A percentile compares a stretch with the other conserved stretches of the same genome.
Evolutionary conservation across 805 yeast genomes (phyloP).

Genomic region (Saccharomycopsis babjevae): DNA sequence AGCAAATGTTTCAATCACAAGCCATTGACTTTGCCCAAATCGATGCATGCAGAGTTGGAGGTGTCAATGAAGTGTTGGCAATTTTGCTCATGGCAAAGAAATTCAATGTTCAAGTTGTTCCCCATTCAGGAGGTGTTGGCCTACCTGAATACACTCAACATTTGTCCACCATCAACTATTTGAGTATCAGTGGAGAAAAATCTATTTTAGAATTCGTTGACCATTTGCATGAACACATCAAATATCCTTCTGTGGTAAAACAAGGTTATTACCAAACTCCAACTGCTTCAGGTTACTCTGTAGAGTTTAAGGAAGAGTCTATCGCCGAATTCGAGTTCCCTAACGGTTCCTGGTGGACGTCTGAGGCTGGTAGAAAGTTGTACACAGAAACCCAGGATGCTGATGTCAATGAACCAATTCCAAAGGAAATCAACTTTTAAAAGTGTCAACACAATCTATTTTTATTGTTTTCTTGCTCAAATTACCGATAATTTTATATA

Average conservation of each 20-base stretch:
- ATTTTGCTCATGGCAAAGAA: slow-evolving; percentile 27
- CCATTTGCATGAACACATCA: slow-evolving; percentile 26
- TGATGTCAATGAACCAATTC: slow-evolving; percentile 13
- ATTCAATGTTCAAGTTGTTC: slow-evolving; percentile 26
- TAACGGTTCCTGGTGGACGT: slow-evolving; percentile 25
- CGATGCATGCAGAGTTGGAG: slow-evolving; percentile 29
- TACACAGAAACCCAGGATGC: slow-evolving; percentile 11
- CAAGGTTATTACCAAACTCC: slow-evolving; percentile 26
- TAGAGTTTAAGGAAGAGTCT: slow-evolving; percentile 23
- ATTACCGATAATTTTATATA: too few relatives aligned
- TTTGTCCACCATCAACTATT: slow-evolving; percentile 26
- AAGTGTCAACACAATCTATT: too few relatives aligned
- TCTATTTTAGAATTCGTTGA: slow-evolving; percentile 26
- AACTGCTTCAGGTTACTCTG: slow-evolving; percentile 26
- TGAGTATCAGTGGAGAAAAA: slow-evolving; percentile 24
- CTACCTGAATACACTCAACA: slow-evolving; percentile 29
- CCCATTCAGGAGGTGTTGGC: slow-evolving; percentile 30
- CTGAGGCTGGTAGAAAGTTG: slow-evolving; percentile 19
- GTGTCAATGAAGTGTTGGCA: slow-evolving; percentile 27
- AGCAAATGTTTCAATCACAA: slow-evolving; percentile 24
- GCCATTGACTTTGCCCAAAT: slow-evolving; percentile 27
- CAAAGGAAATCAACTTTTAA: slow-evolving; percentile 1
- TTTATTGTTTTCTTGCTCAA: too few relatives aligned
- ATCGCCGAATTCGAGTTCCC: slow-evolving; percentile 24
- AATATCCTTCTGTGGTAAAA: slow-evolving; percentile 23